Base-by-base conservation (phyloP, 768 basidiomycete species). In the Pulveroboletus ravenelii region DNA sequence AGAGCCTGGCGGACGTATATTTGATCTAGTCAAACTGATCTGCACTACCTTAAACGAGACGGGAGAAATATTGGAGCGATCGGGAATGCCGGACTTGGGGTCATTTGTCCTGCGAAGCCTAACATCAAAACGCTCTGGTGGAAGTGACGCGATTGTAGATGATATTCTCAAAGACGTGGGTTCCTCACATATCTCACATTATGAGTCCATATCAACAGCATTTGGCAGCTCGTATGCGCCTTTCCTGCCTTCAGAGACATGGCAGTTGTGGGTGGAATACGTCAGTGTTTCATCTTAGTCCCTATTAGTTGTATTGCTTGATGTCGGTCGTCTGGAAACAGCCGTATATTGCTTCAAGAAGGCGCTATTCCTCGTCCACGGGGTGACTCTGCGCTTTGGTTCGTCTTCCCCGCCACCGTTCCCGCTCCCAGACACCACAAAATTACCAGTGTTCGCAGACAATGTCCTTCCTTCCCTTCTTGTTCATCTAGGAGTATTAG, bases 291-390 rank as follows among this genome's bases (percentile, higher is more conserved):
- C 42, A 58, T 51, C 34, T 46, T 50, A 35, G 38, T 44, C 34
- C n/a, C 18, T 27, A 36, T 20, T 42, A 38, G 41, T 54, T 20
- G 13, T 18, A 27, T 27, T 27, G 34, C 43, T 50, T 4, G 44
- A 41, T 43, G 41, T 29, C 34, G 14, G 23, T 44, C 30, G 20
- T 38, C 20, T 41, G 45, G 34, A 40, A 38, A 49, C 32, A 91
- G 89, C 80, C n/a, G 75, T 92, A 20, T 93, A 90, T 69, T 81
- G 89, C 62, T 90, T 92, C 77, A 93, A 92, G 69, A 95, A 93
- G 62, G 90, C 87, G 2, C 72, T 95, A 30, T 90, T 91, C 67
- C 77, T 93, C 45, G 72, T 92, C 45, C 81, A 89, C 54, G 83
- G 81, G 23, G 69, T 93, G 45, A 70, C 67, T 23, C 65, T 84